Evolutionary conservation across 371 early-diverging fungal species (phyloP).

Genomic region (Mortierella sp.): DNA sequence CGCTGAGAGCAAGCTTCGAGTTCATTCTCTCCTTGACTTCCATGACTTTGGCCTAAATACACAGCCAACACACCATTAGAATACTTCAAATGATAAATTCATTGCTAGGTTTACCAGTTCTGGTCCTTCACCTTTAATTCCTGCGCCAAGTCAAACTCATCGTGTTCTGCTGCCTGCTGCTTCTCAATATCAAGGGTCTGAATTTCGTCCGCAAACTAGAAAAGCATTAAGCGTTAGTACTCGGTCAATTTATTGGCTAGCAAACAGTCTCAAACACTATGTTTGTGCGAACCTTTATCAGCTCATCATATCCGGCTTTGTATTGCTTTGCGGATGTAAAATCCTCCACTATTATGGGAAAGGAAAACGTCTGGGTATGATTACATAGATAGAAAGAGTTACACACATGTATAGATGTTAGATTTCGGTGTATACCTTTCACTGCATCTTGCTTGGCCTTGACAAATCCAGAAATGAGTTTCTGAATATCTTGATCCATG

Average conservation of each 20-base stretch:
- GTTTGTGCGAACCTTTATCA: conserved; percentile 48
- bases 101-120: neutral
- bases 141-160: conserved; percentile 84
- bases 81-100: neutral
- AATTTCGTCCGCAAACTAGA: conserved; percentile 72
- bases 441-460: conserved; percentile 68
- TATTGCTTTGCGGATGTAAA: conserved; percentile 69
- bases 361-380: neutral
- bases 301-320: conserved; percentile 58
- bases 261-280: conserved; percentile 15
- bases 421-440: conserved; percentile 42
- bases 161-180: conserved; percentile 70
- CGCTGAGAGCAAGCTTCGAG: conserved; percentile 11
- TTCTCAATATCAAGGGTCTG: conserved; percentile 69
- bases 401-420: neutral
- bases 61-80: neutral
- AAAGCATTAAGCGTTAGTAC: conserved; percentile 8
- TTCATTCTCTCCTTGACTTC: conserved; percentile 39
- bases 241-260: neutral
- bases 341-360: conserved; percentile 59
- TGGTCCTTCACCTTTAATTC: conserved; percentile 68
- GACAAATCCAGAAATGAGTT: conserved; percentile 56
- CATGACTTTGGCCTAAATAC: conserved; percentile 25
- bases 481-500: conserved; percentile 39
- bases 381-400: neutral